Base-by-base conservation (phyloP, 306 rosid species). In the Begonia peltatifolia region DNA sequence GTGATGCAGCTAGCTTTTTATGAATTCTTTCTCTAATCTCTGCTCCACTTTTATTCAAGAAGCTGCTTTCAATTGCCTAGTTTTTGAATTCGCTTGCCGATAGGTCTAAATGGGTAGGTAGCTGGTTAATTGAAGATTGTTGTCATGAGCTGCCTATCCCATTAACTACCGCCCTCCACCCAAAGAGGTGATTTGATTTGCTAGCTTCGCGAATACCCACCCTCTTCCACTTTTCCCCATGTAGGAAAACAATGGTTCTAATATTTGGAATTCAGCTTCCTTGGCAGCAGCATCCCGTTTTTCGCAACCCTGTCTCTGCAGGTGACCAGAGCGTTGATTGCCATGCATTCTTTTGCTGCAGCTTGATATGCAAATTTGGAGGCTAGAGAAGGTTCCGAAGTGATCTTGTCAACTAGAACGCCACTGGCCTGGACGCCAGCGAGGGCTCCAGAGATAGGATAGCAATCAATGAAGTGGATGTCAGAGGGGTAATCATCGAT, bases 201-300 rank as follows among this genome's bases (percentile, higher is more conserved):
- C 89, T 2, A 84, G 78, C 70, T 89, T 89, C 22, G 95, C 93
- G 62, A 77, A 82, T 56, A n/a, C n/a, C n/a, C 84, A 95, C 20
- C 97, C 97, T 52, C 84, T 79, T 9, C 97, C 97, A 11, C 79
- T 76, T 11, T 58, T 66, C 6, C 95, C 95, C 97, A 89, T 84
- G 79, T 76, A 82, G 6, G 70, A 43, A 12, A 89, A 78, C 1
- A 89, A 38, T 0, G 95, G 87, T 0, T 13, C 56, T 17, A 84
- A 42, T 0, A 1, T 17, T 17, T 17, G 18, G 18, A 17, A 0
- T 17, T 17, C 18, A 17, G 18, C 3, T 17, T 82, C 76, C 0
- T 84, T 89, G 6, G 93, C 95, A 0, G 84, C 2, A 89, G 67
- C 17, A 65, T 65, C 41, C 84, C 97, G 41, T 64, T 78, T 44